A percentile compares a stretch with the other conserved stretches of the same genome.
Evolutionary conservation across 768 basidiomycete genomes (phyloP).

Genomic region (Tephrocybe sp.): DNA sequence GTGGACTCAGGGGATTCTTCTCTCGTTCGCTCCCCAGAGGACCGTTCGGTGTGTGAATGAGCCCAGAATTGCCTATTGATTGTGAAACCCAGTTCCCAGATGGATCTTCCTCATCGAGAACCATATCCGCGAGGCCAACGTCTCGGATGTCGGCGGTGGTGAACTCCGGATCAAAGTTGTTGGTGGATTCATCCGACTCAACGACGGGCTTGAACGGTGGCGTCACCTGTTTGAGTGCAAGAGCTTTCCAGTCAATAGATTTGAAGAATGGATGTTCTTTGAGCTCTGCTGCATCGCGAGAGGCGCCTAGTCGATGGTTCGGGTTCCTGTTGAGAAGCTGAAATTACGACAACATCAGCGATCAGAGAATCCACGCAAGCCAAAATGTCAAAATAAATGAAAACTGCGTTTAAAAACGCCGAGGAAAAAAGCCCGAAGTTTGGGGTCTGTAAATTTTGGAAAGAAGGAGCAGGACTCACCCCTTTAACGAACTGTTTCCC

Average conservation of each 20-base stretch:
- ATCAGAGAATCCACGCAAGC: slow-evolving; percentile 16
- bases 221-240: slow-evolving; percentile 84
- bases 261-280: slow-evolving; percentile 96
- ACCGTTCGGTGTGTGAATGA: slow-evolving; percentile 67
- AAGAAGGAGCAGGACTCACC: slow-evolving; percentile 45
- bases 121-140: slow-evolving; percentile 54
- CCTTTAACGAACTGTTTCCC: slow-evolving; percentile 99
- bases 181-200: slow-evolving; percentile 97
- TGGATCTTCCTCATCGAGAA: slow-evolving; percentile 61
- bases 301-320: slow-evolving; percentile 92
- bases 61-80: slow-evolving; percentile 35
- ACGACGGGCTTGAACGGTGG: slow-evolving; percentile 98
- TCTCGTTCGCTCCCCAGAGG: slow-evolving; percentile 65
- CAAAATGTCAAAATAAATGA: slow-evolving; percentile 11
- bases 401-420: not conserved
- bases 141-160: slow-evolving; percentile 87
- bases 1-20: slow-evolving; percentile 15
- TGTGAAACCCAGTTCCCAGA: slow-evolving; percentile 67
- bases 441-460: no score
- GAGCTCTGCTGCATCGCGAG: slow-evolving; percentile 87
- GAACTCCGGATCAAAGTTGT: slow-evolving; percentile 98
- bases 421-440: slow-evolving; percentile 1
- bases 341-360: not conserved
- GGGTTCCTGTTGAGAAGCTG: slow-evolving; percentile 98
- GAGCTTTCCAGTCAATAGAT: slow-evolving; percentile 86